A percentile compares a stretch with the other conserved stretches of the same genome.
These are phyloP conservation scores for Draba incana DNA, from an alignment of 345 rosid genomes.

Conservation along the genomic window DNA sequence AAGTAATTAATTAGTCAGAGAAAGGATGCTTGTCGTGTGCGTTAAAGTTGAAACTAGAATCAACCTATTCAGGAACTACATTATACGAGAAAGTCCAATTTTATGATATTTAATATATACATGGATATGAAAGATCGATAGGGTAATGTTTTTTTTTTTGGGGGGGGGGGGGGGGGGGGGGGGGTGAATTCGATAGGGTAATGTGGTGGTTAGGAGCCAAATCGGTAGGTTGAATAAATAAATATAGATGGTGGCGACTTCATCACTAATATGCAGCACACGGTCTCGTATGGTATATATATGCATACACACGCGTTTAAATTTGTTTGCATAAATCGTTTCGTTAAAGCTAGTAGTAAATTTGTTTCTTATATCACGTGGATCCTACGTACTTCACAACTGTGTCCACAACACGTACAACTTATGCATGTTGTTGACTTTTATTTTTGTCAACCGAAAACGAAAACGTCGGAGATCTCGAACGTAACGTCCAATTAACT, in stretches of 20 bases:
- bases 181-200: too few species aligned
- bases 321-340: conserved; percentile 24
- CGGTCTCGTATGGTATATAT: conserved; percentile 17
- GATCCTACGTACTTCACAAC: conserved; percentile 35
- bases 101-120: neutral
- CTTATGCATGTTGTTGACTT: too few species aligned
- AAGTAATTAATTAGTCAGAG: too few species aligned
- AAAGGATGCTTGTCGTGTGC: too few species aligned
- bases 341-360: conserved; percentile 17
- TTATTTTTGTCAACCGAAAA: too few species aligned
- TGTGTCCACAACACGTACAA: too few species aligned
- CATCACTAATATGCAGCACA: conserved; percentile 28
- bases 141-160: too few species aligned
- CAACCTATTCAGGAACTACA: conserved; percentile 35
- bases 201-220: conserved; percentile 35
- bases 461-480: too few species aligned
- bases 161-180: too few species aligned
- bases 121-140: too few species aligned
- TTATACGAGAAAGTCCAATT: conserved; percentile 13
- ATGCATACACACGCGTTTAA: conserved; percentile 25
- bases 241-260: conserved; percentile 38
- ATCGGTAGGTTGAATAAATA: conserved; percentile 36
- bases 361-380: conserved; percentile 32
- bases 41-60: conserved; percentile 33
- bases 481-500: too few species aligned